These are phyloP conservation scores for Fistulifera solaris DNA, from an alignment of 108 stramenopile species.

Conservation along the genomic window DNA sequence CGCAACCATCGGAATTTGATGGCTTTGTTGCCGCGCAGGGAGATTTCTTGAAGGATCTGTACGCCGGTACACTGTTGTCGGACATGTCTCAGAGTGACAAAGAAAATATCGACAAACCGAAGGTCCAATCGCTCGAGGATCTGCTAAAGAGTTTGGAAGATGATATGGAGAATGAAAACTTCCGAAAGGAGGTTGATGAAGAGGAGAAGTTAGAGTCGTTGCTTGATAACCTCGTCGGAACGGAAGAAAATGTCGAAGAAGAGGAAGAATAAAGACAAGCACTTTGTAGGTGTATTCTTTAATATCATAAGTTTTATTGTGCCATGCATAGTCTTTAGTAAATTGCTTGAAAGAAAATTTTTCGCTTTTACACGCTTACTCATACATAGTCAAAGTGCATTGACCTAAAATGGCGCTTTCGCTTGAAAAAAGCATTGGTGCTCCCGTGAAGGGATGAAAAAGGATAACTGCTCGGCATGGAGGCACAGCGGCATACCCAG, in stretches of 20 bases:
- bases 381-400: background rate
- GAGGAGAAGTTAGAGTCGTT: slow-evolving; percentile 62
- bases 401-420: slow-evolving; percentile 36
- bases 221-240: slow-evolving; percentile 63
- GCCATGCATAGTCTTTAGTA: background rate
- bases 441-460: slow-evolving; percentile 55
- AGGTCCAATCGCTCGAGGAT: slow-evolving; percentile 92
- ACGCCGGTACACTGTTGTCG: slow-evolving; percentile 93
- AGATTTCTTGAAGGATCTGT: slow-evolving; percentile 97
- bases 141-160: slow-evolving; percentile 82
- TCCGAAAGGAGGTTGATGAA: slow-evolving; percentile 69
- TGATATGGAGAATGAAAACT: slow-evolving; percentile 51
- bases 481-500: slow-evolving; percentile 49
- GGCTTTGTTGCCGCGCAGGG: slow-evolving; percentile 92
- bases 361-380: too few relatives aligned
- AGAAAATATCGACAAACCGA: slow-evolving; percentile 96
- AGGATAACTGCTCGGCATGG: slow-evolving; percentile 43
- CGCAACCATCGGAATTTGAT: slow-evolving; percentile 99
- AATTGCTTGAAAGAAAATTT: too few relatives aligned
- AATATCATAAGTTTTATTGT: background rate
- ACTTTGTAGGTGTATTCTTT: background rate
- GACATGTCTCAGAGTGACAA: slow-evolving; percentile 92
- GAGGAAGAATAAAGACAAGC: slow-evolving; percentile 50
- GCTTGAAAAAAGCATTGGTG: slow-evolving; percentile 32
- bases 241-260: slow-evolving; percentile 54